Evolutionary conservation across 805 yeast species (phyloP), one percentile per base, ranked within the genome.

Genomic region (Kluyveromyces wickerhamii): DNA sequence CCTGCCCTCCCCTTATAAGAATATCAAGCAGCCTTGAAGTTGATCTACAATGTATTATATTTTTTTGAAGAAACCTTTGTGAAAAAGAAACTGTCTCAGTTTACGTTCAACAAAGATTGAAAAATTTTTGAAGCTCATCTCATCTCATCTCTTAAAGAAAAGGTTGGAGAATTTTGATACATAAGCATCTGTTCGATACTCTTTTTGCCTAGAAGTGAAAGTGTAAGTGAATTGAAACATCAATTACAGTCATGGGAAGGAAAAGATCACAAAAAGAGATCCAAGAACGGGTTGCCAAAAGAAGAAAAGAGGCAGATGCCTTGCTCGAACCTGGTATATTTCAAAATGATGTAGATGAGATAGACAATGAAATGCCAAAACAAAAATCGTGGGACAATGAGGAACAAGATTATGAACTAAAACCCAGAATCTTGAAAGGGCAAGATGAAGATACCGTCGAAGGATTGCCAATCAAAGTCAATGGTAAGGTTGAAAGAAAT

Each of bases 381-480:
- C 31, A 13, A 33, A 42, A 42, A 11, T 63, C 69, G 38, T 75
- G 79, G 80, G 85, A 77, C n/a, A 71, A 79, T 37, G 79, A 72
- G 39, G 94, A 84, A 48, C 83, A 77, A 49, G 88, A 75, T 36
- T 87, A 85, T 48, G 97, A 88, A 53, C 59, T 67, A 44, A 60
- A 54, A 37, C 94, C 96, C 2, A 71, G 97, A 55, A 48, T 57
- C 3, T 59, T 75, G 43, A 59, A 60, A 13, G 57, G 64, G 9
- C 60, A 59, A 8, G 65, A 63, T 4, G 67, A 64, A 4, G 62
- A 52, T 14, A 34, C 57, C 32, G 67, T 71, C 4, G 95, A 83
- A 52, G 79, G 81, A 8, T 66, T 89, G 36, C 97, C 97, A 1
- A 83, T 88, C 35, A 82, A 80, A 48, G 66, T 69, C 11, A 84